These are phyloP conservation scores for Tetrastigma voinierianum DNA, from an alignment of 164 flowering plant genomes.

Conservation along the genomic window DNA sequence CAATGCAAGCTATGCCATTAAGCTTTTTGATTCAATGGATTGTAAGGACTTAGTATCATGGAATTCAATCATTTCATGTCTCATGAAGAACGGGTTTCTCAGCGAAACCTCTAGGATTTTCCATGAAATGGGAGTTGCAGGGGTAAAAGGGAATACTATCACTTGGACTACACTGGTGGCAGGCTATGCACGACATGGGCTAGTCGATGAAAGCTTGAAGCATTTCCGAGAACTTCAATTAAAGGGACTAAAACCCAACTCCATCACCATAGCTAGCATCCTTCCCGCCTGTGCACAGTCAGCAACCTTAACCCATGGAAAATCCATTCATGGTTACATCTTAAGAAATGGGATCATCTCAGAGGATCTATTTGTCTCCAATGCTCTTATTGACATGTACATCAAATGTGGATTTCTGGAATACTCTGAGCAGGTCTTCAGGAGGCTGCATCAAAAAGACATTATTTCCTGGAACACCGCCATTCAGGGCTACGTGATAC, in stretches of 20 bases:
- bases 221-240: conserved; percentile 24
- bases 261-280: conserved; percentile 28
- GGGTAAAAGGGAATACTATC: conserved; percentile 21
- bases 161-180: conserved; percentile 34
- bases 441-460: conserved; percentile 14
- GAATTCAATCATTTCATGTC: conserved; percentile 28
- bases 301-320: conserved; percentile 27
- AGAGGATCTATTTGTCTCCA: conserved; percentile 19
- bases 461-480: conserved; percentile 30
- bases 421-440: conserved; percentile 23
- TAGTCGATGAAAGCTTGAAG: conserved; percentile 23
- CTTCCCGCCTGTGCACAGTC: conserved; percentile 32
- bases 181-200: conserved; percentile 26
- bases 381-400: conserved; percentile 33
- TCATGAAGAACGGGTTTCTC: conserved; percentile 25
- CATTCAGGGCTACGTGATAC: conserved; percentile 24
- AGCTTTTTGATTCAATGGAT: conserved; percentile 21
- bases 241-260: conserved; percentile 27
- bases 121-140: conserved; percentile 24
- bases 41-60: conserved; percentile 25
- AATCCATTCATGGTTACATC: conserved; percentile 23
- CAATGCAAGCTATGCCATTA: conserved; percentile 19
- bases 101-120: conserved; percentile 19
- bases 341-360: conserved; percentile 18
- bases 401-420: conserved; percentile 28